Conservation (phyloP, 176 grass and related monocot genomes). For the Rhynchospora breviuscula region DNA sequence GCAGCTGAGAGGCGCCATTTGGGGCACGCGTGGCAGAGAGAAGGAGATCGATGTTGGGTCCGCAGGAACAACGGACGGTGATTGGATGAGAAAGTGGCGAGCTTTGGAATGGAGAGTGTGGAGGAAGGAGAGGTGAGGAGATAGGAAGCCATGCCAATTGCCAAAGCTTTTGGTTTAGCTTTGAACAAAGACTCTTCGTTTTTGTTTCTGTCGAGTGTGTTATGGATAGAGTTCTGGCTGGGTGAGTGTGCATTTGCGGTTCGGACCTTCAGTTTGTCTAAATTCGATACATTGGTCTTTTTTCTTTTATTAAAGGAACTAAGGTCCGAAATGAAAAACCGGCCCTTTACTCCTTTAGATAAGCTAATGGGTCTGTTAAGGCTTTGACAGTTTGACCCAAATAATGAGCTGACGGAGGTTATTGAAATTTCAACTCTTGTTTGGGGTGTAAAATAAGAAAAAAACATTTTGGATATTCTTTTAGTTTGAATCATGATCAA, state of each 20-base stretch:
- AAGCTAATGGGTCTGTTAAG: background rate
- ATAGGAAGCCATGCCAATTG: slow-evolving; percentile 29
- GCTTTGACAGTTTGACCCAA: too few relatives aligned
- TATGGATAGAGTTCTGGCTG: slow-evolving; percentile 1
- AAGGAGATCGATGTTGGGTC: background rate
- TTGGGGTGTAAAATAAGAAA: too few relatives aligned
- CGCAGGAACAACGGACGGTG: background rate
- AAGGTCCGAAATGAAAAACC: background rate
- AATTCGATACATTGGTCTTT: background rate
- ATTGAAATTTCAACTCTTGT: background rate
- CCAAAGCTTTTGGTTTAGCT: background rate
- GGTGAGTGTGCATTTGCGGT: background rate
- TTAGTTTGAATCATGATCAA: too few relatives aligned
- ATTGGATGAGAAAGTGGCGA: background rate
- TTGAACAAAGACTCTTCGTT: background rate
- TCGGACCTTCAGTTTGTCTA: background rate
- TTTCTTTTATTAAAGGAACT: background rate
- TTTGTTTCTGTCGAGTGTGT: background rate
- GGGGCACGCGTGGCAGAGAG: slow-evolving; percentile 16
- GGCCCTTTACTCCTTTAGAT: too few relatives aligned
- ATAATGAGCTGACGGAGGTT: too few relatives aligned
- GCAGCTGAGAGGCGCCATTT: slow-evolving; percentile 32
- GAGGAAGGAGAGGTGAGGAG: slow-evolving; percentile 46
- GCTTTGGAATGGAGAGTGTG: slow-evolving; percentile 21
- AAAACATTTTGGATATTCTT: too few relatives aligned